Base-by-base conservation (phyloP, 495 filamentous ascomycete species). In the Lasiosphaeria ovina region DNA sequence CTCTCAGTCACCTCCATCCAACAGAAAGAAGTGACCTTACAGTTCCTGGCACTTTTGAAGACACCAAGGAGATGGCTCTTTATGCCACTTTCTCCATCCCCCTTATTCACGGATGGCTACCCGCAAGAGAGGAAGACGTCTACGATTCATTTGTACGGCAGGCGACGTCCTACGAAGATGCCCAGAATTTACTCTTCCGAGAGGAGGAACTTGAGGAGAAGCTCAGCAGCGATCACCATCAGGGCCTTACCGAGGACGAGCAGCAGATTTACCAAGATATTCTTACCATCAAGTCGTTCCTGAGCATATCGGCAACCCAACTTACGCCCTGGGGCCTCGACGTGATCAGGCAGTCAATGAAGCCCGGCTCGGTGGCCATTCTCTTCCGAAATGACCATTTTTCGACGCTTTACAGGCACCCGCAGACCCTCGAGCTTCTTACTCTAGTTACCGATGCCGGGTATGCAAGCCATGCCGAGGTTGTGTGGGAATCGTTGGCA, bases 311-410 rank as follows among this genome's bases (percentile, higher is more conserved):
- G 54, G 87, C 90, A 24, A 97, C 94, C 0, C 94, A 98, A 66
- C 79, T 98, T 5, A 97, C 93, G 3, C 72, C 81, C 3, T 89
- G 87, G 73, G 94, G 94, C 0, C 83, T 98, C 1, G 79, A 87
- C 5, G 83, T 87, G 4, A 83, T 98, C 11, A 77, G 76, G 3
- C 80, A 83, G 49, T 80, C 74, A 6, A 72, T 97, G 50, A 74
- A 77, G 12, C 89, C 91, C 0, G 91, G 91, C 3, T 83, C 87
- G 0, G 79, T 96, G 7, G 90, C 89, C 0, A 98, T 98, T 52
- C 74, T 98, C 3, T 98, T 98, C 77, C 85, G 94, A 36, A 98
- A 98, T 62, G 93, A 98, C 66, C 94, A 98, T 74, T 98, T 98
- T 69, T 88, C 88, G 35, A 98, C 94, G 0, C 69, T 98, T 0